Evolutionary conservation across 176 grass and related monocot species (phyloP).

Genomic region (Carex pumila): DNA sequence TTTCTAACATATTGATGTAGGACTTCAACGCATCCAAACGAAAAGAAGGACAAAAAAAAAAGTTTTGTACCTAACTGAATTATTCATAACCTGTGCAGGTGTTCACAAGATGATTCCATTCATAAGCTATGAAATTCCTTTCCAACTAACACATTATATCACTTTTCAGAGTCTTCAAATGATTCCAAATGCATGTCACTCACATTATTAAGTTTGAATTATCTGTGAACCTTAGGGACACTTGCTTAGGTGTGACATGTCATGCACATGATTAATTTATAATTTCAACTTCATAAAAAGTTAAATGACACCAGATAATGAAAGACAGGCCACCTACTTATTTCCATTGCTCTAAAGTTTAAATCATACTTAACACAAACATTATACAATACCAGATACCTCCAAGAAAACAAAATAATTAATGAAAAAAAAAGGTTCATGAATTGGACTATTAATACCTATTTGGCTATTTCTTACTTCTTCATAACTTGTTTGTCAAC

Average conservation of each 20-base stretch:
- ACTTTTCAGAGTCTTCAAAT: background rate
- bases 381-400: background rate
- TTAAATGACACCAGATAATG: background rate
- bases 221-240: background rate
- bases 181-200: background rate
- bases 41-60: background rate
- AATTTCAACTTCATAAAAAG: background rate
- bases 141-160: background rate
- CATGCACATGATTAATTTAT: background rate
- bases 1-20: background rate
- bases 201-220: background rate
- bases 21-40: background rate
- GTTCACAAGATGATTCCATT: background rate
- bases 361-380: background rate
- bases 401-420: background rate
- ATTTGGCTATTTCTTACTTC: background rate
- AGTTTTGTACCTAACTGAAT: background rate
- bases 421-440: background rate
- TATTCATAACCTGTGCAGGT: background rate
- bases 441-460: background rate
- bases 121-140: background rate
- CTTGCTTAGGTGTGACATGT: background rate
- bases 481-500: background rate
- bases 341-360: background rate
- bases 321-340: background rate